phyloP scores from a whole-genome alignment of 2,329 filamentous ascomycete species.

The Hirsutella minnesotensis region DNA sequence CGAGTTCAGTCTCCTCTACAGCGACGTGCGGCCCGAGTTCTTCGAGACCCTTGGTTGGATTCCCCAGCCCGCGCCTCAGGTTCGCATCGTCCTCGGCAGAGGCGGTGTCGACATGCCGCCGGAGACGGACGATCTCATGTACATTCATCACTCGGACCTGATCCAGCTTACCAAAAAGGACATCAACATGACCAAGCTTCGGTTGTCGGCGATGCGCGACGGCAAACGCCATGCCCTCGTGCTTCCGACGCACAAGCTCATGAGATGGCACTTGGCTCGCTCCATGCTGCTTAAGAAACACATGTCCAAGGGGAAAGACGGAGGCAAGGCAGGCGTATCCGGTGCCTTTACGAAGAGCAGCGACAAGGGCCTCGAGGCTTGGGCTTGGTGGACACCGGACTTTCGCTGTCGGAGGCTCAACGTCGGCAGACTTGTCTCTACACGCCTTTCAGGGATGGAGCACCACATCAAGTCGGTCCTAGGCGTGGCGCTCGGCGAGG shows the following conservation, averaged over 20 bases:
- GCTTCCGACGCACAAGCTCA: constrained; percentile 16
- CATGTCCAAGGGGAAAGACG: constrained; percentile 5
- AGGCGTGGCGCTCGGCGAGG: constrained; percentile 20
- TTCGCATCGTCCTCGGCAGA: constrained; percentile 17
- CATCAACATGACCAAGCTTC: constrained; percentile 13
- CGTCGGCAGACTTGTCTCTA: constrained; percentile 7
- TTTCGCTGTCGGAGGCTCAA: constrained; percentile 11
- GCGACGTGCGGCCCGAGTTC: constrained; percentile 18
- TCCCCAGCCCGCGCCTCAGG: constrained; percentile 17
- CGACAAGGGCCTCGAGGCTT: constrained; percentile 10
- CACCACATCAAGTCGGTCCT: constrained; percentile 16
- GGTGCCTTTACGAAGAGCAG: not conserved
- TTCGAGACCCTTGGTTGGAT: constrained; percentile 23
- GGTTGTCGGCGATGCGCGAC: constrained; percentile 10
- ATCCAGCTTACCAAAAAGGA: constrained; percentile 7
- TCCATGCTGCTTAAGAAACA: constrained; percentile 11
- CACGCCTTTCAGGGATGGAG: constrained; percentile 11
- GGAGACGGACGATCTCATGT: constrained; percentile 8
- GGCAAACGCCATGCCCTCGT: constrained; percentile 20
- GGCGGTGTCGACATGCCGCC: constrained; percentile 8
- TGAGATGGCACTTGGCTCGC: constrained; percentile 20
- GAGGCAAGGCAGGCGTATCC: not conserved
- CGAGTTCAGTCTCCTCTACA: constrained; percentile 23
- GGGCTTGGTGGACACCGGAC: constrained; percentile 25
- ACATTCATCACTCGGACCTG: not conserved